These are phyloP conservation scores for Penicillium paxilli DNA, from an alignment of 495 filamentous ascomycete genomes.

Conservation along the genomic window DNA sequence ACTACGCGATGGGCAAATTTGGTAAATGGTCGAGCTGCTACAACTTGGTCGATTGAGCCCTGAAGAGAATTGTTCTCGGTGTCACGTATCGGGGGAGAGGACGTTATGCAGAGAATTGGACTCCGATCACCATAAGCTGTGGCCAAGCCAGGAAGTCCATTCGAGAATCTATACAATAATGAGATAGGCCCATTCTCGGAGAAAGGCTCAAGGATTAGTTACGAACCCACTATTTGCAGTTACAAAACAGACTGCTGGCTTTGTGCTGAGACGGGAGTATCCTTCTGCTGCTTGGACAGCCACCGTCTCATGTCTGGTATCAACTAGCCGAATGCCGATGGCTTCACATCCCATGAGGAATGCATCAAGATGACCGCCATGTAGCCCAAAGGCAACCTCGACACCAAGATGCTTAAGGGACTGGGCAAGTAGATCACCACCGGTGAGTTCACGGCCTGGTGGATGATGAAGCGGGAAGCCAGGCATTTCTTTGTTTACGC, in stretches of 20 bases:
- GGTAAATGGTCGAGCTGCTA: conserved; percentile 21
- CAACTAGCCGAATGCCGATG: conserved; percentile 25
- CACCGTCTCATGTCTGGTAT: conserved; percentile 32
- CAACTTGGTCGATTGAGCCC: conserved; percentile 28
- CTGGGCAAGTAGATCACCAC: conserved; percentile 31
- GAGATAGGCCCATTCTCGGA: not conserved
- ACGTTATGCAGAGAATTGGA: conserved; percentile 31
- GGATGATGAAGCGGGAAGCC: conserved; percentile 22
- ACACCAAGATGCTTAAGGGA: conserved; percentile 27
- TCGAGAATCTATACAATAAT: conserved; percentile 22
- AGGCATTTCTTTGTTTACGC: conserved; percentile 35
- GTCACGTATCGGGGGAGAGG: conserved; percentile 27
- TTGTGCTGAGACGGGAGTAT: conserved; percentile 22
- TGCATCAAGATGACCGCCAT: conserved; percentile 33
- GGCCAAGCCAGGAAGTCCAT: conserved; percentile 28
- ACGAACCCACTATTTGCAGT: conserved; percentile 32
- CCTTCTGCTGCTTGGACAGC: conserved; percentile 31
- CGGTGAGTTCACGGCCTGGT: conserved; percentile 21
- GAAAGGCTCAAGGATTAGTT: not conserved
- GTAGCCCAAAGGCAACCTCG: conserved; percentile 30
- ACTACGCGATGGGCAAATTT: conserved; percentile 33
- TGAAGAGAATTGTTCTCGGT: conserved; percentile 33
- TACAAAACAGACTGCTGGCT: conserved; percentile 30
- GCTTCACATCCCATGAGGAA: conserved; percentile 32
- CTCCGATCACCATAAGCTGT: conserved; percentile 27